phyloP scores from a whole-genome alignment of 164 flowering plant genomes.

The Pachysandra terminalis region DNA sequence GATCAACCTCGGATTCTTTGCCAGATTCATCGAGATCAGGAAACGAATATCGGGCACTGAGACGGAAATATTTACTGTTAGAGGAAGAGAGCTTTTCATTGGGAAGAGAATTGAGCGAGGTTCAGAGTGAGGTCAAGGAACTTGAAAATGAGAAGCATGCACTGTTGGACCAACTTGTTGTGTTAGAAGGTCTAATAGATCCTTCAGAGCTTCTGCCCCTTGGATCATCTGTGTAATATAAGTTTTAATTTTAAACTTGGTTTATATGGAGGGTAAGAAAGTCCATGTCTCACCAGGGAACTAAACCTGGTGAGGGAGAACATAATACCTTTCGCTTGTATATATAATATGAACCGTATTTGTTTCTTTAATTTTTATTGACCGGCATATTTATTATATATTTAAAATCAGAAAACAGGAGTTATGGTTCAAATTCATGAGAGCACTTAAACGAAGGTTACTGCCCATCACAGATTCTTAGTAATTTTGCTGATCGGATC shows the following conservation, averaged over 20 bases:
- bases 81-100: slow-evolving; percentile 72
- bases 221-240: slow-evolving; percentile 5
- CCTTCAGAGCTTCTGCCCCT: slow-evolving; percentile 53
- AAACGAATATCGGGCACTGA: slow-evolving; percentile 59
- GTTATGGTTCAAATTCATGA: too few relatives aligned
- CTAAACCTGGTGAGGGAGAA: too few relatives aligned
- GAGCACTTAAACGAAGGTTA: too few relatives aligned
- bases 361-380: too few relatives aligned
- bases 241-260: not conserved
- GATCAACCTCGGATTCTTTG: slow-evolving; percentile 57
- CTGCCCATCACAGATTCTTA: too few relatives aligned
- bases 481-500: too few relatives aligned
- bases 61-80: slow-evolving; percentile 65
- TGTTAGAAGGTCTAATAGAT: slow-evolving; percentile 87
- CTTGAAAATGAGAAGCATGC: slow-evolving; percentile 75
- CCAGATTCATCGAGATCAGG: slow-evolving; percentile 51
- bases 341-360: too few relatives aligned
- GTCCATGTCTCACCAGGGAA: not conserved
- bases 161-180: slow-evolving; percentile 84
- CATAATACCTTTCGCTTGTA: too few relatives aligned
- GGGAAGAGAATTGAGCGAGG: slow-evolving; percentile 49
- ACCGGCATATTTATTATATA: too few relatives aligned
- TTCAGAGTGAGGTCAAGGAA: slow-evolving; percentile 52
- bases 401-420: too few relatives aligned
- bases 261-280: too few relatives aligned